Evolutionary conservation across 192 early-diverging fungal species (phyloP).

Genomic region (Gonapodya prolifera): DNA sequence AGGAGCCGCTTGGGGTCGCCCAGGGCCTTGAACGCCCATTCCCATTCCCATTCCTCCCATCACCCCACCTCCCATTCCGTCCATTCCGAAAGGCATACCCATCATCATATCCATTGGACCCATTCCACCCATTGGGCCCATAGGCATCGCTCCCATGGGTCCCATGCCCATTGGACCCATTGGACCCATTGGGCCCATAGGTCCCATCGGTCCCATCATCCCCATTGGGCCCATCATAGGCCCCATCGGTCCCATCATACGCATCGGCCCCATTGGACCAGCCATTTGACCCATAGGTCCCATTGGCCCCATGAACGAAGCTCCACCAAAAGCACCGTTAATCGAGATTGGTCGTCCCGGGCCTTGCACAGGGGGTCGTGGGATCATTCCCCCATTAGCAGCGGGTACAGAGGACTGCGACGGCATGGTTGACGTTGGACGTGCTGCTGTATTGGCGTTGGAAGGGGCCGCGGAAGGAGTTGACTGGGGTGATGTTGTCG

Average conservation of each 20-base stretch:
- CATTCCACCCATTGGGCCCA: background rate
- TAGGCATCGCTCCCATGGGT: background rate
- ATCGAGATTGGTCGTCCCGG: background rate
- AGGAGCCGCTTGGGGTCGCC: background rate
- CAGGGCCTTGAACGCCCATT: background rate
- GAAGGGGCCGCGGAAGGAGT: background rate
- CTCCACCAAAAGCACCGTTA: background rate
- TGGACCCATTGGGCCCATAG: background rate
- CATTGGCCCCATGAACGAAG: background rate
- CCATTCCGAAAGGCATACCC: background rate
- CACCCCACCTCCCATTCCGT: background rate
- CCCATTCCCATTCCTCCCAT: background rate
- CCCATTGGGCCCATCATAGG: background rate
- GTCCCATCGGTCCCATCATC: background rate
- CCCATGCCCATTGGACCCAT: background rate
- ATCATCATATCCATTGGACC: background rate
- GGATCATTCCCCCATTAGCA: too few relatives aligned
- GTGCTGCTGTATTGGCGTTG: background rate
- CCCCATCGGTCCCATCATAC: background rate
- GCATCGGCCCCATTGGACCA: background rate
- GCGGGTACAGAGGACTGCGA: too few relatives aligned
- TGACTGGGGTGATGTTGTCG: background rate
- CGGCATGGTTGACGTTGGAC: background rate
- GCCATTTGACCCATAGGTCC: too few relatives aligned
- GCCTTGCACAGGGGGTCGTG: background rate